Base-by-base conservation (phyloP, 1,284 basidiomycete genomes). In the Heterobasidion irregulare region DNA sequence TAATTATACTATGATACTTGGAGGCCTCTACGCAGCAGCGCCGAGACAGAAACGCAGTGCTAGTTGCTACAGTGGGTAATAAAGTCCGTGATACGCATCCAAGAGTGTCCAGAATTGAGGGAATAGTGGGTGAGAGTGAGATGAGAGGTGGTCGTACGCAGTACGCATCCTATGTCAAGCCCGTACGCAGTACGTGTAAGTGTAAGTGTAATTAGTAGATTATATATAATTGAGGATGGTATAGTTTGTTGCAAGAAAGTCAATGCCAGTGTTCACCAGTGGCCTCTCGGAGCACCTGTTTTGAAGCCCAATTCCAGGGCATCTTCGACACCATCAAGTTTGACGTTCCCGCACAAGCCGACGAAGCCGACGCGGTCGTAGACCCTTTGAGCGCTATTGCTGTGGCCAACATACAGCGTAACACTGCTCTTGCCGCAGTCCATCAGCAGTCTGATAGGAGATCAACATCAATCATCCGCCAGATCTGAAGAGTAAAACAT, bases 321-420 rank as follows among this genome's bases (percentile, higher is more conserved):
- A 55, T 76, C 72, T 52, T 72, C 70, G 41, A 73, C 70, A 34
- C 68, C 68, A 2, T 66, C 65, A 12, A 65, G 64, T 58, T 69
- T 69, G 54, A 66, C 66, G 58, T 72, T 71, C 34, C 73, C 74
- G 54, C 71, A 71, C 47, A 77, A 61, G 47, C 75, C 75, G 33
- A 66, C 68, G 61, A 75, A 79, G 12, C 77, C 77, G 43, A 78
- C 70, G 32, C 74, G 74, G 56, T 75, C 71, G 57, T 79, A 79
- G 47, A 79, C 73, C 59, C 70, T 70, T 56, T 72, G 70, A 19
- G 76, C 77, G 56, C 65, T 71, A 62, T 78, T 79, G 52, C 70
- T 68, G 62, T 73, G 70, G 2, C 74, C 75, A 46, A 78, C 77
- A 59, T 78, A 78, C 44, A 79, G 68, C 10, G 76, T 75, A 16